Conservation (phyloP, 2,329 filamentous ascomycete species). For the Pseudopyrenochaeta lycopersici region DNA sequence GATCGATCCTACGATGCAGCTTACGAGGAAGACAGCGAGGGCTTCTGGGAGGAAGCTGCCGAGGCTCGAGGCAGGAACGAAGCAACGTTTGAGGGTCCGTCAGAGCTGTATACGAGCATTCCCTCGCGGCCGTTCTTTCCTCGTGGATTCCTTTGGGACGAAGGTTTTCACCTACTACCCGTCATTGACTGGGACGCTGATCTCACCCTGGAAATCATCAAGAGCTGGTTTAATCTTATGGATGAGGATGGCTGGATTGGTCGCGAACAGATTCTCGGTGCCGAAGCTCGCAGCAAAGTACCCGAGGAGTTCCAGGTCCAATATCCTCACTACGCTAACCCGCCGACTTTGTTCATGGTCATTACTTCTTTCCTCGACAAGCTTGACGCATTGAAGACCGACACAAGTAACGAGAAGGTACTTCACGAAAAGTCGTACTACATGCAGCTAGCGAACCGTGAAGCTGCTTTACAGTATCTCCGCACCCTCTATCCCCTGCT, state of each 20-base stretch:
- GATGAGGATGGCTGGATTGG: conserved; percentile 98
- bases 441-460: conserved; percentile 72
- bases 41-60: conserved; percentile 92
- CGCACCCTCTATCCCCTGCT: conserved; percentile 84
- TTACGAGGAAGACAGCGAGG: conserved; percentile 94
- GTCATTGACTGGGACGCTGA: conserved; percentile 95
- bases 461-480: conserved; percentile 75
- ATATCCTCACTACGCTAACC: conserved; percentile 97
- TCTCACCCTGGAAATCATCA: conserved; percentile 81
- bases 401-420: conserved; percentile 45
- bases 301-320: conserved; percentile 92
- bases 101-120: conserved; percentile 88
- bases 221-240: conserved; percentile 96
- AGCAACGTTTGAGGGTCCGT: conserved; percentile 79
- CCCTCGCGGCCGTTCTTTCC: conserved; percentile 97
- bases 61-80: conserved; percentile 75
- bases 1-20: conserved; percentile 91
- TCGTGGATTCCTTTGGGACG: conserved; percentile 96
- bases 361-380: conserved; percentile 86
- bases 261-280: conserved; percentile 91
- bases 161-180: conserved; percentile 93
- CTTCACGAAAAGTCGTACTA: conserved; percentile 59
- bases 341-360: conserved; percentile 91
- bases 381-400: conserved; percentile 61
- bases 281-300: conserved; percentile 93